A percentile compares a stretch with the other conserved stretches of the same genome.
Evolutionary conservation across 805 yeast species (phyloP).

Genomic region (Komagataella pseudopastoris): DNA sequence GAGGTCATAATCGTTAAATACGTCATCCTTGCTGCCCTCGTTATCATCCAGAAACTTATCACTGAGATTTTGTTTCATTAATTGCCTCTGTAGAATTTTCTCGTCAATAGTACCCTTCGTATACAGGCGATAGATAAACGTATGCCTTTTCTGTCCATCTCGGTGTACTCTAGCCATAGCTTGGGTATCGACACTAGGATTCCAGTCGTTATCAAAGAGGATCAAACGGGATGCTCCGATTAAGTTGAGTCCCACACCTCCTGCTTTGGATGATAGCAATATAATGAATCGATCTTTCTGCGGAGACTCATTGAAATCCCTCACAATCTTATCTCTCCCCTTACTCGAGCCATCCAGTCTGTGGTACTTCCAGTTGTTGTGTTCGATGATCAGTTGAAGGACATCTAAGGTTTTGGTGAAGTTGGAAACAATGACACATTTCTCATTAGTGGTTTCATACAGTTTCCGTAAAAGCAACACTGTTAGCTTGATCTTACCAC

Average conservation of each 20-base stretch:
- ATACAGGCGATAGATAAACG: slow-evolving; percentile 67
- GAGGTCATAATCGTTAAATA: slow-evolving; percentile 58
- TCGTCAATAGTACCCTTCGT: slow-evolving; percentile 91
- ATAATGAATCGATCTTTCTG: slow-evolving; percentile 40
- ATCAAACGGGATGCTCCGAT: slow-evolving; percentile 83
- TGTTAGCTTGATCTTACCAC: slow-evolving; percentile 47
- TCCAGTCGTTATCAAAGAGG: slow-evolving; percentile 93
- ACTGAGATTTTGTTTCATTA: slow-evolving; percentile 71
- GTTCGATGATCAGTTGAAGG: slow-evolving; percentile 40
- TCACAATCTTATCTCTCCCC: slow-evolving; percentile 52
- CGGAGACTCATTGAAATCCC: slow-evolving; percentile 44
- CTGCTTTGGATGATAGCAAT: slow-evolving; percentile 77
- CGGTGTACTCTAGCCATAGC: slow-evolving; percentile 94
- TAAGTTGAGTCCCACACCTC: slow-evolving; percentile 86
- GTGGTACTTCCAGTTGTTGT: slow-evolving; percentile 33
- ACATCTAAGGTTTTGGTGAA: slow-evolving; percentile 80
- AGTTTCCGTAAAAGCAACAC: slow-evolving; percentile 45
- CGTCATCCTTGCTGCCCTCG: slow-evolving; percentile 35
- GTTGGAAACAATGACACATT: slow-evolving; percentile 76
- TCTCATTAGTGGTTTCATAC: slow-evolving; percentile 34
- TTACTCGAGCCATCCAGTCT: slow-evolving; percentile 80
- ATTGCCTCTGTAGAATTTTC: slow-evolving; percentile 83
- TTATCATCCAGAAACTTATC: slow-evolving; percentile 45
- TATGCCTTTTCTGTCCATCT: slow-evolving; percentile 78
- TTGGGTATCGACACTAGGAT: slow-evolving; percentile 83